Percentiles rank a stretch among this genome's conserved stretches.
These are phyloP conservation scores for Kandelia obovata DNA, from an alignment of 345 rosid genomes.

Conservation along the genomic window DNA sequence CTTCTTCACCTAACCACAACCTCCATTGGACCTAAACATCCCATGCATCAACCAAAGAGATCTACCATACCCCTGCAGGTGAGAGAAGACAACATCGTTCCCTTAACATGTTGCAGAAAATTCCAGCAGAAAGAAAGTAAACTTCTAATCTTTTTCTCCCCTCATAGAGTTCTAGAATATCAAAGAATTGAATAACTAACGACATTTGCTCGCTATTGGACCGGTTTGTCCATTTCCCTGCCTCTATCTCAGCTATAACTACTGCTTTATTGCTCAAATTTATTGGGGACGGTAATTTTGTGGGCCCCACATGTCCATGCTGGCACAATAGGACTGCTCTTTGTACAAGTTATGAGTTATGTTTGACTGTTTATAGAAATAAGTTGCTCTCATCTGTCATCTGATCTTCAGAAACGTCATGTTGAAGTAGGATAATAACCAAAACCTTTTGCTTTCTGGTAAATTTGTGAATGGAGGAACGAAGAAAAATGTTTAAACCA, in stretches of 20 bases:
- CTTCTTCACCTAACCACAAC: constrained; percentile 32
- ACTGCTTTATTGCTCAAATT: too few species aligned
- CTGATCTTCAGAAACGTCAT: background rate
- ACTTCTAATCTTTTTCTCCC: too few species aligned
- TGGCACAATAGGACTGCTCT: background rate
- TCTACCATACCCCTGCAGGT: constrained; percentile 29
- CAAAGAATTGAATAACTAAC: too few species aligned
- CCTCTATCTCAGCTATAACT: too few species aligned
- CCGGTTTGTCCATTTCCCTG: too few species aligned
- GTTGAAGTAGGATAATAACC: background rate
- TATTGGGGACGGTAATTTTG: too few species aligned
- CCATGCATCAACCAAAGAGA: constrained; percentile 35
- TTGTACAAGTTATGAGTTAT: background rate
- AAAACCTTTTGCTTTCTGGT: background rate
- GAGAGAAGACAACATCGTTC: background rate
- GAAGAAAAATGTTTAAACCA: background rate
- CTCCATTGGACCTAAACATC: constrained; percentile 31
- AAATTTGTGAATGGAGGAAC: background rate
- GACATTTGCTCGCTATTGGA: too few species aligned
- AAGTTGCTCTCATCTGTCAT: background rate
- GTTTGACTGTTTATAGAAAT: background rate
- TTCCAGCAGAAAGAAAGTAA: too few species aligned
- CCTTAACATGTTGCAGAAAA: too few species aligned
- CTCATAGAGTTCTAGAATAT: too few species aligned
- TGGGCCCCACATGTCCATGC: too few species aligned